phyloP scores from a whole-genome alignment of 306 rosid species.

The Fragaria iinumae region DNA sequence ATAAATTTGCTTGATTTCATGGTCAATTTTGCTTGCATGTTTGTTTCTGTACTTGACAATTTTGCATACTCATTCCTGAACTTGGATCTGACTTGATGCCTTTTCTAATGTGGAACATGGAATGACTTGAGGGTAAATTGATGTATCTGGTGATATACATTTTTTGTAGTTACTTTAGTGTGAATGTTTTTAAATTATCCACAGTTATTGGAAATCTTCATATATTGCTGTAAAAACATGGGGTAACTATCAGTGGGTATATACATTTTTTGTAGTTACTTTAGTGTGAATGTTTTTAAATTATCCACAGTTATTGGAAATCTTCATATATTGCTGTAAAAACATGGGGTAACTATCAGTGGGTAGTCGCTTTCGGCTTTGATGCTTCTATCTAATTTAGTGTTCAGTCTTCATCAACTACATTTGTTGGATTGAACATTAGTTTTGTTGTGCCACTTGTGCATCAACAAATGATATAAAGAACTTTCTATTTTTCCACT shows the following conservation, averaged over 20 bases:
- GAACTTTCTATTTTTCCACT: background rate
- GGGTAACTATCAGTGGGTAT: background rate
- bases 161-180: background rate
- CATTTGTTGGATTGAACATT: background rate
- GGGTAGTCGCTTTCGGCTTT: background rate
- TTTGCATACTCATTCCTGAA: background rate
- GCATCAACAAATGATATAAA: background rate
- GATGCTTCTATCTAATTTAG: background rate
- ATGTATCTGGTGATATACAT: background rate
- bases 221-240: background rate
- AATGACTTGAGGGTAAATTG: background rate
- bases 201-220: background rate
- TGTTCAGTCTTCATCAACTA: background rate
- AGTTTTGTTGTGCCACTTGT: background rate
- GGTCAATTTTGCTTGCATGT: background rate
- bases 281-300: background rate
- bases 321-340: background rate
- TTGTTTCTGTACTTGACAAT: background rate
- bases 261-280: background rate
- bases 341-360: background rate
- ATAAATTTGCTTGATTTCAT: background rate
- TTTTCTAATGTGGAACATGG: background rate
- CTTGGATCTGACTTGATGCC: background rate
- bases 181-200: background rate
- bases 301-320: background rate